Evolutionary conservation across 2,329 filamentous ascomycete genomes (phyloP).

Genomic region (Diaporthe citri): DNA sequence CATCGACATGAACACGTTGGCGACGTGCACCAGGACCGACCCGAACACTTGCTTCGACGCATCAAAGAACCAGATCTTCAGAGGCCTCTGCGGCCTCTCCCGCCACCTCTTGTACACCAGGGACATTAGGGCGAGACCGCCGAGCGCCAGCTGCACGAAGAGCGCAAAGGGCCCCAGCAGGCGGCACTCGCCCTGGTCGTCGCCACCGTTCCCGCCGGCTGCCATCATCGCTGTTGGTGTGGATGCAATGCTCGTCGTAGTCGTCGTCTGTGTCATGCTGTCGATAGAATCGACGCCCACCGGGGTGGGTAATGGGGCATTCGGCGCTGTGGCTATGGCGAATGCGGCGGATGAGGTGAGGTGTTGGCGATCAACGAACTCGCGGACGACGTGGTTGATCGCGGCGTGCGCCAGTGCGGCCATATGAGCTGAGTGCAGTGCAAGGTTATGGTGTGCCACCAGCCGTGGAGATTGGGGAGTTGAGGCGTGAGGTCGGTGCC

Average conservation of each 20-base stretch:
- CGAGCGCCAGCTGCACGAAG: slow-evolving; percentile 88
- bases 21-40: slow-evolving; percentile 88
- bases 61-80: slow-evolving; percentile 99
- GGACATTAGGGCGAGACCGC: slow-evolving; percentile 83
- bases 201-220: slow-evolving; percentile 50
- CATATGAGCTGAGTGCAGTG: slow-evolving; percentile 11
- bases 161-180: slow-evolving; percentile 92
- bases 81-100: slow-evolving; percentile 88
- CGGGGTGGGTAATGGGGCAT: slow-evolving; percentile 17
- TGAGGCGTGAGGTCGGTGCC: neutral
- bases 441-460: neutral
- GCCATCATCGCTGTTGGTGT: slow-evolving; percentile 27
- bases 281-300: slow-evolving; percentile 20
- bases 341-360: slow-evolving; percentile 28
- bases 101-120: slow-evolving; percentile 95
- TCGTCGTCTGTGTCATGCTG: slow-evolving; percentile 14
- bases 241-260: slow-evolving; percentile 24
- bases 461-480: neutral
- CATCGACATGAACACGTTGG: slow-evolving; percentile 97
- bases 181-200: slow-evolving; percentile 81
- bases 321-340: slow-evolving; percentile 37
- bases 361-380: slow-evolving; percentile 24
- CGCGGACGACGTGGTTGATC: slow-evolving; percentile 21
- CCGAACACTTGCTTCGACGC: slow-evolving; percentile 98
- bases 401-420: slow-evolving; percentile 27